phyloP scores from a whole-genome alignment of 108 stramenopile genomes.

The Schizochytrium sp. region DNA sequence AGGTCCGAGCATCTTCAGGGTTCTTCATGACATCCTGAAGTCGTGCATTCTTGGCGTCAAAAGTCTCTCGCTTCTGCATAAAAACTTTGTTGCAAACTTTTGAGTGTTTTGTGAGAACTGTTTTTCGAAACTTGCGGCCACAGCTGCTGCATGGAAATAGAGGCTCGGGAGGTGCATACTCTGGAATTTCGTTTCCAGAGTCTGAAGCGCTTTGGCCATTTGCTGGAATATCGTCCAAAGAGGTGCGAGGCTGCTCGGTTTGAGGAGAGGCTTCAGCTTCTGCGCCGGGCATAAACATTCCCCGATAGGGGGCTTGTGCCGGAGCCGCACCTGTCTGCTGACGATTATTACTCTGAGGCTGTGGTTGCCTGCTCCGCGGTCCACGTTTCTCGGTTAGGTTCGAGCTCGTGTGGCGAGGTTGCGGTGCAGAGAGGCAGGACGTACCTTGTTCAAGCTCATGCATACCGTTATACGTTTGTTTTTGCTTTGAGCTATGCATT shows the following conservation, averaged over 20 bases:
- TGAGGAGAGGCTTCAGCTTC: background rate
- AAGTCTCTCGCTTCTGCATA: constrained; percentile 70
- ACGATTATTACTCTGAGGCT: background rate
- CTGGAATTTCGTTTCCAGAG: constrained; percentile 1
- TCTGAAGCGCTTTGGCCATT: background rate
- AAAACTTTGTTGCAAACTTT: constrained; percentile 73
- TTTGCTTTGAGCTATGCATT: constrained; percentile 9
- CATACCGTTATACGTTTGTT: background rate
- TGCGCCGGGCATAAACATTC: background rate
- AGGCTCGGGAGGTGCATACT: constrained; percentile 20
- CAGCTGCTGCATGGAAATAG: constrained; percentile 68
- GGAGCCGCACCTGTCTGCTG: background rate
- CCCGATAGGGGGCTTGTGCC: constrained; percentile 12
- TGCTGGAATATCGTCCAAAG: background rate
- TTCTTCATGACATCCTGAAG: constrained; percentile 64
- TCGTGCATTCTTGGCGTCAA: constrained; percentile 65
- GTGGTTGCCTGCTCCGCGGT: background rate
- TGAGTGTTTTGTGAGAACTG: constrained; percentile 68
- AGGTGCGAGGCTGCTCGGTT: background rate
- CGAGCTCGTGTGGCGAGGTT: background rate
- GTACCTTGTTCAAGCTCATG: background rate
- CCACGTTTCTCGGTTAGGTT: background rate
- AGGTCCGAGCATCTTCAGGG: constrained; percentile 27
- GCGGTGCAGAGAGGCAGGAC: background rate
- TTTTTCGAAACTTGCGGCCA: constrained; percentile 67